Conservation (phyloP, 345 rosid genomes). For the Aquilaria sinensis region DNA sequence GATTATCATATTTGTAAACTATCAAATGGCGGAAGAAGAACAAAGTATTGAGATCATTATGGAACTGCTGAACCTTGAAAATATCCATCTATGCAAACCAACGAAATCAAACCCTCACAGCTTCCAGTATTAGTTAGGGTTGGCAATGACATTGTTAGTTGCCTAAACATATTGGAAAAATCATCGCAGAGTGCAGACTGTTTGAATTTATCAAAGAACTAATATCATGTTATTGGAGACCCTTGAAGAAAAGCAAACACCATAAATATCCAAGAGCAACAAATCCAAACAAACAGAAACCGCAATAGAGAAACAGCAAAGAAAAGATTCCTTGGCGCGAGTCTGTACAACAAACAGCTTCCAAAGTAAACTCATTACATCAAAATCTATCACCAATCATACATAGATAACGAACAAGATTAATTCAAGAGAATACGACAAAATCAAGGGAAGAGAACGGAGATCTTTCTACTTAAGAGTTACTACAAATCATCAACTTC, state of each 20-base stretch:
- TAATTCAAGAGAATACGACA: background rate
- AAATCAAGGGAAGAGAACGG: background rate
- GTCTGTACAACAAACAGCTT: too few species aligned
- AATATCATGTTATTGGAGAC: too few species aligned
- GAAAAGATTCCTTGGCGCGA: too few species aligned
- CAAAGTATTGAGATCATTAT: background rate
- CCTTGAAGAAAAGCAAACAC: background rate
- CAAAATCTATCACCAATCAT: background rate
- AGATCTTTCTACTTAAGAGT: slow-evolving; percentile 8
- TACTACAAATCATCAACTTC: background rate
- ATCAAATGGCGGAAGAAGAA: background rate
- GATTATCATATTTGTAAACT: slow-evolving; percentile 8
- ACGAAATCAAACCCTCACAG: slow-evolving; percentile 9
- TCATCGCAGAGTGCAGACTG: background rate
- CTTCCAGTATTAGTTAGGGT: too few species aligned
- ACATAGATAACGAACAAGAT: background rate
- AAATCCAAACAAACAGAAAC: background rate
- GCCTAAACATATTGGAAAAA: slow-evolving; percentile 1
- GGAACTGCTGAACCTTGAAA: background rate
- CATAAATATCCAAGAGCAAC: slow-evolving; percentile 1
- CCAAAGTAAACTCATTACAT: too few species aligned
- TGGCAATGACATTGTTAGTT: background rate
- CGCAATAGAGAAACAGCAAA: too few species aligned
- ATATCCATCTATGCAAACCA: background rate
- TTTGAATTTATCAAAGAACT: too few species aligned